Conservation (phyloP, 352 stramenopile species). For the Hyaloperonospora arabidopsidis region DNA sequence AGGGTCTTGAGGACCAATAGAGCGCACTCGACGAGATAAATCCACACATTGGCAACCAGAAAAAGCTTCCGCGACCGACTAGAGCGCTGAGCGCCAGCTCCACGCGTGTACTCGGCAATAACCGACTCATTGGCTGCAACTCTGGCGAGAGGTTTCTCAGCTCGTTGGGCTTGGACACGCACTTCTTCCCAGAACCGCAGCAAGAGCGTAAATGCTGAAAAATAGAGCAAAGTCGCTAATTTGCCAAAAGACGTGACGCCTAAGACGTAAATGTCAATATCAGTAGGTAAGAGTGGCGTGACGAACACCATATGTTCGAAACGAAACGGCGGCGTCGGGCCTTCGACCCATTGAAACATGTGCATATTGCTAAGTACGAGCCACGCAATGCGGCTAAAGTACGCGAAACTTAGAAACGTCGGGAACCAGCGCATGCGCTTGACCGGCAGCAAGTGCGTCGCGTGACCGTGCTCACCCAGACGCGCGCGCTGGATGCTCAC, state of each 20-base stretch:
- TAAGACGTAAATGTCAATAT: constrained; percentile 79
- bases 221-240: constrained; percentile 71
- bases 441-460: constrained; percentile 68
- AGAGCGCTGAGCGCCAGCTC: constrained; percentile 35
- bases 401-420: constrained; percentile 67
- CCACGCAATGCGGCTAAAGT: constrained; percentile 64
- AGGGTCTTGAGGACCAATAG: constrained; percentile 66
- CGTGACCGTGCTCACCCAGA: constrained; percentile 74
- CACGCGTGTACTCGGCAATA: constrained; percentile 63
- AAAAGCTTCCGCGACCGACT: constrained; percentile 54
- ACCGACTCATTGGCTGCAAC: constrained; percentile 65
- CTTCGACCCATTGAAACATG: constrained; percentile 74
- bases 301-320: constrained; percentile 74
- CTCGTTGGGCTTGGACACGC: constrained; percentile 38
- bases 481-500: constrained; percentile 62
- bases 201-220: constrained; percentile 74
- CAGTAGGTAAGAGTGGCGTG: constrained; percentile 54
- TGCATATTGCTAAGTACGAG: constrained; percentile 74
- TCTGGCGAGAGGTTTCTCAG: constrained; percentile 49
- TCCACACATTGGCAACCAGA: constrained; percentile 75
- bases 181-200: constrained; percentile 80
- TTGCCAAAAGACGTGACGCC: constrained; percentile 70
- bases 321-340: constrained; percentile 29
- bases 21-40: constrained; percentile 67
- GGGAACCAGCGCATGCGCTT: constrained; percentile 81